Evolutionary conservation across 2,329 filamentous ascomycete species (phyloP), one percentile per base, ranked within the genome.

Genomic region (Colletotrichum sp.): DNA sequence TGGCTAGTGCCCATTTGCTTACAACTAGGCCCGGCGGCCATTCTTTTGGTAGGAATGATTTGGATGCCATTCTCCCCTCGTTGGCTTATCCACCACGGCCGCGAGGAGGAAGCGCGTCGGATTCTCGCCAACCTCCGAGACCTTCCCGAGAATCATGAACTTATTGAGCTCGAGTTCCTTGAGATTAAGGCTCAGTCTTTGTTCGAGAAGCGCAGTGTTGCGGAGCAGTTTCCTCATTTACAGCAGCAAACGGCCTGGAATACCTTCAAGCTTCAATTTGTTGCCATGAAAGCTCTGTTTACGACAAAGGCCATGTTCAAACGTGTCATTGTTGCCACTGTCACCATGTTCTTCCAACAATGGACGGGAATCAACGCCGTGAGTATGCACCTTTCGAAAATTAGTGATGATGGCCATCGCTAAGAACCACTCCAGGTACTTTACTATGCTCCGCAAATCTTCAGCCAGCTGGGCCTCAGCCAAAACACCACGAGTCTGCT

Each of bases 41-140:
- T 95, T 6, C 89, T 96, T 2, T 91, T 93, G 32, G 79, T 89
- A 13, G 94, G 94, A 48, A 96, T 96, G 90, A 81, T 94, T 13
- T 95, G 95, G 85, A 95, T 96, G 93, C 95, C 94, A 0, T 95
- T 94, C 84, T 94, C 91, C 0, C 95, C 95, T 0, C 89, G 95
- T 79, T 96, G 94, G 94, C 89, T 96, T 2, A 85, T 94, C 10
- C 92, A 95, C 82, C 92, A 94, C 80, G 87, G 86, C 72, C 92
- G 93, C 44, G 93, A 96, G 80, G 88, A 88, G 0, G 94, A 96
- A 81, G 93, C 93, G 0, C 90, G 91, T 18, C 82, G 82, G 12
- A 91, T 92, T 2, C 88, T 96, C 2, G 91, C 93, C 0, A 87
- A 82, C 66, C 90, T 96, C 4, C 92, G 95, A 28, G 89, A 88